Conservation (phyloP, 192 early-diverging fungal genomes). For the Coemansia sp. region DNA sequence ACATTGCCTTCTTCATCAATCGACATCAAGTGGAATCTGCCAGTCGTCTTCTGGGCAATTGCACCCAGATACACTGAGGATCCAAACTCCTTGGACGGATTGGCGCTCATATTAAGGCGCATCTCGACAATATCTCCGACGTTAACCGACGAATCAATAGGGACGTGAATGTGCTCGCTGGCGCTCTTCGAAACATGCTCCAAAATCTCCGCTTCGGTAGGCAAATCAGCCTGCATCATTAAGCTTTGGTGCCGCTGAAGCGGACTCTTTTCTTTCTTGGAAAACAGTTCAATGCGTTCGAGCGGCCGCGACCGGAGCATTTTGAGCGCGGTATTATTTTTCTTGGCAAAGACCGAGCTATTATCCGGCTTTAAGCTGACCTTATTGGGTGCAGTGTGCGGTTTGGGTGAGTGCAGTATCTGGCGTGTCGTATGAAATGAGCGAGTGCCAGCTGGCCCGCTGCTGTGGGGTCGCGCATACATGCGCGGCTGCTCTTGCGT, state of each 20-base stretch:
- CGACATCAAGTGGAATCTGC: constrained; percentile 43
- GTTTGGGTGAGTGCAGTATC: not conserved
- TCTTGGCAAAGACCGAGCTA: no score
- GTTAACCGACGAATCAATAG: constrained; percentile 29
- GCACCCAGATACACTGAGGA: not conserved
- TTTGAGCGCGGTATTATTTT: not conserved
- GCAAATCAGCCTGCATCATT: constrained; percentile 9
- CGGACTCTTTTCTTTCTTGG: not conserved
- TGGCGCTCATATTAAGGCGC: not conserved
- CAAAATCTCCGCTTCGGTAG: constrained; percentile 7
- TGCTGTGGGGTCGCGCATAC: not conserved
- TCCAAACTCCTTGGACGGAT: not conserved
- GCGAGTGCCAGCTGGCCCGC: constrained; percentile 15
- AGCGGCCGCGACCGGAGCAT: not conserved
- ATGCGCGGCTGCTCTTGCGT: not conserved
- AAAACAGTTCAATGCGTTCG: not conserved
- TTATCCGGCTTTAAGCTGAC: not conserved
- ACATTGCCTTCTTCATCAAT: not conserved
- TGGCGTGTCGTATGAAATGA: constrained; percentile 25
- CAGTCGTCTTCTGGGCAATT: constrained; percentile 37
- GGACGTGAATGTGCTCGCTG: constrained; percentile 17
- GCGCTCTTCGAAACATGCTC: constrained; percentile 18
- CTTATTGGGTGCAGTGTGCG: not conserved
- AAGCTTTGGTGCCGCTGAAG: constrained; percentile 8
- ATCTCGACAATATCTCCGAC: constrained; percentile 50